Evolutionary conservation across 2,329 filamentous ascomycete genomes (phyloP).

Genomic region (Blastomyces silverae): DNA sequence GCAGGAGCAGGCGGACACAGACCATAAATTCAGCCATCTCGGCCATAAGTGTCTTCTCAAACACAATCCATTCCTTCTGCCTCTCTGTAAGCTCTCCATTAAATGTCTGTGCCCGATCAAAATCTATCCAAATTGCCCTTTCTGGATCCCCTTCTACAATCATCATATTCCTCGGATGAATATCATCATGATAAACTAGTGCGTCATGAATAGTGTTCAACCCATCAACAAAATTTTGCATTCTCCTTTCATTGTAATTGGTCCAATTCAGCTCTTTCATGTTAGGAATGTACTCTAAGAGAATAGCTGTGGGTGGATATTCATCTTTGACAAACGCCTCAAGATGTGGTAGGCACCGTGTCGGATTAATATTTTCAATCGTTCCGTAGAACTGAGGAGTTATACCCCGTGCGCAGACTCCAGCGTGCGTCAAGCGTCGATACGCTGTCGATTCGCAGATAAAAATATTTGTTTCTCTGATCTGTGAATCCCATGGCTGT

Average conservation of each 20-base stretch:
- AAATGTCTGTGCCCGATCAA: constrained; percentile 25
- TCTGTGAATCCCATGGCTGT: constrained; percentile 6
- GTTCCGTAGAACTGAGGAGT: constrained; percentile 15
- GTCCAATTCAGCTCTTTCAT: constrained; percentile 23
- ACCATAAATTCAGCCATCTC: constrained; percentile 13
- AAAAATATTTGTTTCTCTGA: constrained; percentile 12
- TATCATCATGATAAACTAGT: constrained; percentile 22
- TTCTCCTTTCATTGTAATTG: constrained; percentile 22
- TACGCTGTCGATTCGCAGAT: constrained; percentile 15
- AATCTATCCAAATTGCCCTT: constrained; percentile 25
- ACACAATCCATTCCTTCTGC: constrained; percentile 20
- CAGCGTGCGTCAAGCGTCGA: constrained; percentile 9
- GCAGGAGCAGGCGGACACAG: neutral
- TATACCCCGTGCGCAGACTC: constrained; percentile 12
- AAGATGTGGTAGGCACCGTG: constrained; percentile 8
- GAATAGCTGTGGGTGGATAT: constrained; percentile 22
- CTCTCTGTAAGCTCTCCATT: constrained; percentile 22
- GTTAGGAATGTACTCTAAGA: constrained; percentile 25
- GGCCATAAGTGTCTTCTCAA: constrained; percentile 5
- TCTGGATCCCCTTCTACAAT: constrained; percentile 18
- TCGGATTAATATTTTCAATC: constrained; percentile 16
- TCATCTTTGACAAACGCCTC: constrained; percentile 18
- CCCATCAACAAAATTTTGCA: constrained; percentile 20
- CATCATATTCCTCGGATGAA: constrained; percentile 26
- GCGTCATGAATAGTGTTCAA: constrained; percentile 23